Percentiles rank a stretch among this genome's conserved stretches.
Conservation (phyloP, 495 filamentous ascomycete genomes). For the Penicillium malachiteum region DNA sequence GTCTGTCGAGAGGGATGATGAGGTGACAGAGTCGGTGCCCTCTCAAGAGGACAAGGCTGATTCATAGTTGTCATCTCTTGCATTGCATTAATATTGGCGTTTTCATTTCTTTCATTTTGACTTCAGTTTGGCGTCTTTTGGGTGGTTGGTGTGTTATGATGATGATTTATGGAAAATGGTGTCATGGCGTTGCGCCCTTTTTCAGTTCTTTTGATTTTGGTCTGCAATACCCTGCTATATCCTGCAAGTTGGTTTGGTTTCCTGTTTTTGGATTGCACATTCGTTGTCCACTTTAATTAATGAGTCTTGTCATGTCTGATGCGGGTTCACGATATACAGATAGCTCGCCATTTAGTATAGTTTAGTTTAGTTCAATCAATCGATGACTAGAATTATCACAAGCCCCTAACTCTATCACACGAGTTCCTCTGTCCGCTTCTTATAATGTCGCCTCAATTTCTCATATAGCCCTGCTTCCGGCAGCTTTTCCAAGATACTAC, state of each 20-base stretch:
- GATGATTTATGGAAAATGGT: constrained; percentile 9
- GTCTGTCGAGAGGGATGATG: not conserved
- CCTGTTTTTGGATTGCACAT: no score
- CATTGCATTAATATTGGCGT: constrained; percentile 27
- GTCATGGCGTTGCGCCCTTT: constrained; percentile 3
- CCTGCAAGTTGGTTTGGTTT: no score
- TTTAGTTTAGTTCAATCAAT: constrained; percentile 12
- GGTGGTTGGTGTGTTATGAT: constrained; percentile 4
- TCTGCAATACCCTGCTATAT: not conserved
- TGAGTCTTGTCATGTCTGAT: constrained; percentile 15
- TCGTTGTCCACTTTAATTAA: no score
- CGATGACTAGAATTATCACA: not conserved
- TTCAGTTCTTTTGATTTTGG: not conserved
- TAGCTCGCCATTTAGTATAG: not conserved
- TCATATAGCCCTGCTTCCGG: no score
- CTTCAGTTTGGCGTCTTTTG: not conserved
- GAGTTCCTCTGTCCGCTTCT: no score
- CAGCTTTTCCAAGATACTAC: no score
- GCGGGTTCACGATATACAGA: constrained; percentile 14
- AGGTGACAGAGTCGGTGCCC: not conserved
- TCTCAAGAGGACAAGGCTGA: not conserved
- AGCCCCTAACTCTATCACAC: not conserved
- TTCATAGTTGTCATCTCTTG: constrained; percentile 7
- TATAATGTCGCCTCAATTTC: no score
- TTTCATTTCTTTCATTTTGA: not conserved